Percentiles rank a stretch among this genome's conserved stretches.
These are phyloP conservation scores for Ophiocordyceps camponoti-leonardi DNA, from an alignment of 2,329 filamentous ascomycete genomes.

Conservation along the genomic window DNA sequence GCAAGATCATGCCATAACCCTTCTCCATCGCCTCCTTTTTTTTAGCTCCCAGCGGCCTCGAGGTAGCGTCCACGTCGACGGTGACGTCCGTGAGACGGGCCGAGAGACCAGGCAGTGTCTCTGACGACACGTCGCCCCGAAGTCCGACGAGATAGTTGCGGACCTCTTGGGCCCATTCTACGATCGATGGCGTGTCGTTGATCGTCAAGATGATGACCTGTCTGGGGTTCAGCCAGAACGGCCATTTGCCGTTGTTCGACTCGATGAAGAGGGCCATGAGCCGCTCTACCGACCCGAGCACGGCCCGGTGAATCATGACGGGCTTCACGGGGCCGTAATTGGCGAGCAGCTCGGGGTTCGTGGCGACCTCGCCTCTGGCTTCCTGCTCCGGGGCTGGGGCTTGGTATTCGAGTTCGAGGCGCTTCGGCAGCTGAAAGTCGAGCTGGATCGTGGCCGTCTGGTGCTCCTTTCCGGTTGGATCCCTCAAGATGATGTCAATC, in stretches of 20 bases:
- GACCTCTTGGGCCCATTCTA: conserved; percentile 29
- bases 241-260: conserved; percentile 64
- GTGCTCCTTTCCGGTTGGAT: conserved; percentile 70
- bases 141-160: conserved; percentile 34
- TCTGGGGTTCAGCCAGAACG: conserved; percentile 74
- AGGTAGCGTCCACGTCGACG: conserved; percentile 53
- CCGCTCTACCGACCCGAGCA: conserved; percentile 69
- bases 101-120: background rate
- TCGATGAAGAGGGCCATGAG: conserved; percentile 77
- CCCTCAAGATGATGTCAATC: conserved; percentile 70
- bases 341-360: conserved; percentile 27
- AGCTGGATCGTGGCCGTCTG: conserved; percentile 81
- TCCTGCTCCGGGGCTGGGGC: conserved; percentile 49
- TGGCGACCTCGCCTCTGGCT: conserved; percentile 30
- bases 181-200: conserved; percentile 39
- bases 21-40: conserved; percentile 52
- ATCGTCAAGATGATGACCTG: conserved; percentile 62
- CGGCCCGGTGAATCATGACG: conserved; percentile 71
- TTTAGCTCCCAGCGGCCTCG: conserved; percentile 48
- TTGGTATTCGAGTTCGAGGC: conserved; percentile 62
- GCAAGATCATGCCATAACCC: conserved; percentile 57
- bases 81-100: conserved; percentile 8
- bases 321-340: conserved; percentile 45
- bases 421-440: conserved; percentile 74
- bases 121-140: conserved; percentile 6